These are phyloP conservation scores for Vitis hybrid DNA, from an alignment of 177 flowering plant species.

Conservation along the genomic window DNA sequence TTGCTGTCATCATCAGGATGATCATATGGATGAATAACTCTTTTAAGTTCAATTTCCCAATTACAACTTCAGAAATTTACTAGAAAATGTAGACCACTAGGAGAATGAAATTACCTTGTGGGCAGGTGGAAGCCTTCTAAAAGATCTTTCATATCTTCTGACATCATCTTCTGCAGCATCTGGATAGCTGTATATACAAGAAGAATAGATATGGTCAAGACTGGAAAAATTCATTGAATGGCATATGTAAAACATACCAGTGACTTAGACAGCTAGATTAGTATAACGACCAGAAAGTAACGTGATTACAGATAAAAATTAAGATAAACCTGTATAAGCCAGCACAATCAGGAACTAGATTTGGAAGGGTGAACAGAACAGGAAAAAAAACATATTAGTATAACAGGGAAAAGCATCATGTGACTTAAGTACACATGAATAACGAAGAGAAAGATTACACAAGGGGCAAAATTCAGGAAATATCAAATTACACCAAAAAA, in stretches of 20 bases:
- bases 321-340: neutral
- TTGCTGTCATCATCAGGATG: too few relatives aligned
- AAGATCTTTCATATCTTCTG: conserved; percentile 73
- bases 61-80: neutral
- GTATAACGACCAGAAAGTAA: neutral
- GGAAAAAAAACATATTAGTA: too few relatives aligned
- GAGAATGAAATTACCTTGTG: conserved; percentile 37
- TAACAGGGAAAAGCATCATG: too few relatives aligned
- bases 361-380: too few relatives aligned
- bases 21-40: too few relatives aligned
- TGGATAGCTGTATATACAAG: conserved; percentile 54
- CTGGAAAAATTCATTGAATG: neutral
- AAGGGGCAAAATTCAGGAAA: too few relatives aligned
- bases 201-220: neutral
- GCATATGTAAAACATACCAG: neutral
- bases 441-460: too few relatives aligned
- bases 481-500: too few relatives aligned
- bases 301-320: neutral
- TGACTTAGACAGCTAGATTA: neutral
- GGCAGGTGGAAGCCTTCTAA: conserved; percentile 29
- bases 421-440: too few relatives aligned
- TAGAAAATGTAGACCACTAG: neutral
- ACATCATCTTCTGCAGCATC: conserved; percentile 88
- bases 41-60: too few relatives aligned
- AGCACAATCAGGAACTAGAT: too few relatives aligned